Conservation (phyloP, 805 yeast species). For the Sugiyamaella americana region DNA sequence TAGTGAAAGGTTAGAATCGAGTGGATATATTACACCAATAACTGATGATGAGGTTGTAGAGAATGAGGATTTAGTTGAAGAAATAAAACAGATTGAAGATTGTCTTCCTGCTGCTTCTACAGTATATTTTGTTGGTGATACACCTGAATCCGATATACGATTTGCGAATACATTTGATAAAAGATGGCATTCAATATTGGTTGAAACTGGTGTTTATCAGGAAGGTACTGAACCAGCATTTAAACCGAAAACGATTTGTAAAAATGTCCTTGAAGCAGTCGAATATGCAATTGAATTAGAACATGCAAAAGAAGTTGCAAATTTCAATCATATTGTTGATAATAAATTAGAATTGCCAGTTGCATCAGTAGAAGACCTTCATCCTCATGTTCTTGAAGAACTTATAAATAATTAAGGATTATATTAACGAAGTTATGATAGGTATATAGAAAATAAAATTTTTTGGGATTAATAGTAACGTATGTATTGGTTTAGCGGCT, state of each 20-base stretch:
- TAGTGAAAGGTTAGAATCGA: not conserved
- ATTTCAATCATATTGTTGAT: constrained; percentile 52
- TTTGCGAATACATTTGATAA: constrained; percentile 83
- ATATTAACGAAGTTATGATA: no score
- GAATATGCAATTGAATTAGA: constrained; percentile 35
- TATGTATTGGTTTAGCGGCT: no score
- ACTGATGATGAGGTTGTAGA: constrained; percentile 16
- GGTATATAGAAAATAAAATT: no score
- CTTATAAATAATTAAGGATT: no score
- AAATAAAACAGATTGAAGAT: constrained; percentile 38
- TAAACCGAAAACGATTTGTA: constrained; percentile 45
- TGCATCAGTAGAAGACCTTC: constrained; percentile 5
- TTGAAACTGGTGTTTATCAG: constrained; percentile 80
- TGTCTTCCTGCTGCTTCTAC: not conserved
- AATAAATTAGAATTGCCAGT: constrained; percentile 19
- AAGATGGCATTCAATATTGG: constrained; percentile 80
- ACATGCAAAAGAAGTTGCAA: constrained; percentile 62
- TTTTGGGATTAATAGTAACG: no score
- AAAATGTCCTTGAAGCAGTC: constrained; percentile 51
- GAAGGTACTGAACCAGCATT: constrained; percentile 43
- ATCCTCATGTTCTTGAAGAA: constrained; percentile 13
- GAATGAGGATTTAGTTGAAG: constrained; percentile 32
- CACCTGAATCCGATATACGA: constrained; percentile 84
- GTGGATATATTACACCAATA: not conserved
- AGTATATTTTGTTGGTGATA: constrained; percentile 95